Percentiles rank a stretch among this genome's conserved stretches.
phyloP scores from a whole-genome alignment of 2,329 filamentous ascomycete genomes.

The Dothideomycetes sp. region DNA sequence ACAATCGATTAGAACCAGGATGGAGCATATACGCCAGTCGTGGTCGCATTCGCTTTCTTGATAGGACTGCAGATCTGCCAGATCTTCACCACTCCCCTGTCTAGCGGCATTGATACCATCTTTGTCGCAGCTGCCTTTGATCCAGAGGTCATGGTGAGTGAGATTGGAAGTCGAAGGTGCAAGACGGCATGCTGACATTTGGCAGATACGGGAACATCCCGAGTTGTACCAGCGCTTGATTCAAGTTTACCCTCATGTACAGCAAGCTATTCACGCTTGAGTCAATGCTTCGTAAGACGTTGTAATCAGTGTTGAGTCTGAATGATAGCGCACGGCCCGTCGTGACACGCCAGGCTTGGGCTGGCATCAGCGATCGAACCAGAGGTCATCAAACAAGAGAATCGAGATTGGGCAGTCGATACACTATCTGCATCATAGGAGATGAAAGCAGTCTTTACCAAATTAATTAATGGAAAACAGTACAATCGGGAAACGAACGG shows the following conservation, averaged over 20 bases:
- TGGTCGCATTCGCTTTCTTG: conserved; percentile 77
- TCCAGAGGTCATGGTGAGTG: conserved; percentile 45
- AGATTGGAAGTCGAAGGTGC: conserved; percentile 53
- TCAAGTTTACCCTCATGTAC: conserved; percentile 70
- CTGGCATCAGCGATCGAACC: too few relatives aligned
- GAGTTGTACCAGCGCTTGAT: conserved; percentile 75
- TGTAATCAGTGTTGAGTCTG: too few relatives aligned
- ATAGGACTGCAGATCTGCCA: conserved; percentile 85
- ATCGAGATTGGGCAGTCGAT: too few relatives aligned
- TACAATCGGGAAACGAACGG: background rate
- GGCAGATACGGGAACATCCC: conserved; percentile 57
- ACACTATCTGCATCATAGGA: too few relatives aligned
- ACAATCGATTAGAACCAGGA: too few relatives aligned
- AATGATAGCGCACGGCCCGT: background rate
- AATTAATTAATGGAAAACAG: too few relatives aligned
- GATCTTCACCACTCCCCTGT: conserved; percentile 78
- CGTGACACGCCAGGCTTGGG: background rate
- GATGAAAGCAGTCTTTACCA: too few relatives aligned
- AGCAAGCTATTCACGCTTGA: conserved; percentile 28
- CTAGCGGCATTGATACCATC: conserved; percentile 81
- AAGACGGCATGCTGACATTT: conserved; percentile 9
- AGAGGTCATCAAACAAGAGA: too few relatives aligned
- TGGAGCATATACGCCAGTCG: conserved; percentile 60
- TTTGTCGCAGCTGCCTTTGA: conserved; percentile 67
- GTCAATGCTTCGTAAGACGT: background rate